Conservation (phyloP, 2,329 filamentous ascomycete genomes). For the Hypoxylon sp. region DNA sequence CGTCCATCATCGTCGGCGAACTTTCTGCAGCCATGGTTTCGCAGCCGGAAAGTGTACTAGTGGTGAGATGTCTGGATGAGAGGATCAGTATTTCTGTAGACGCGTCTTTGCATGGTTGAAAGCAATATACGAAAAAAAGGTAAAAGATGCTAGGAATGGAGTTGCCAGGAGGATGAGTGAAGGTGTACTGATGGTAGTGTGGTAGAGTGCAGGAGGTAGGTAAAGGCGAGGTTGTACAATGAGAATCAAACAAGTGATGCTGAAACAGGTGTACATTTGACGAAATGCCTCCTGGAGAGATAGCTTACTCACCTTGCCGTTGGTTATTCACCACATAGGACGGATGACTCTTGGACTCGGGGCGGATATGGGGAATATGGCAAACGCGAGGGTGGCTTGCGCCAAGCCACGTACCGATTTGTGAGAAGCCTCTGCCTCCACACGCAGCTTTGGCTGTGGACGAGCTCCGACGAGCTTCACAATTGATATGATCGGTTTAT, state of each 20-base stretch:
- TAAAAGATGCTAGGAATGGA: neutral
- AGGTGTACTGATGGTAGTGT: neutral
- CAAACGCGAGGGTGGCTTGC: too few species aligned
- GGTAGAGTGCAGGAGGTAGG: too few species aligned
- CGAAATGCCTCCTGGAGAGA: too few species aligned
- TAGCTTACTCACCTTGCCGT: too few species aligned
- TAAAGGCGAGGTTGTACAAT: neutral
- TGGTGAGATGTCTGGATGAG: neutral
- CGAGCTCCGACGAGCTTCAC: neutral
- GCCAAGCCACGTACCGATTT: constrained; percentile 24
- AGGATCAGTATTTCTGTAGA: neutral
- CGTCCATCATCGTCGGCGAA: neutral
- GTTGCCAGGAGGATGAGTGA: neutral
- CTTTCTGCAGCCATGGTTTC: constrained; percentile 18
- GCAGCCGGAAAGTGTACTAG: constrained; percentile 8
- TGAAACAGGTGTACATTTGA: neutral
- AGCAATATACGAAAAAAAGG: too few species aligned
- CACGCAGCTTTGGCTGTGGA: neutral
- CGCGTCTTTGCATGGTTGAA: neutral
- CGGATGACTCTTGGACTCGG: too few species aligned
- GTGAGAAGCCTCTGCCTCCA: neutral
- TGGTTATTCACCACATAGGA: constrained; percentile 23
- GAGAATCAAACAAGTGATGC: neutral
- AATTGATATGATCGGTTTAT: neutral
- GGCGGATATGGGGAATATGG: too few species aligned